Evolutionary conservation across 2,329 filamentous ascomycete species (phyloP).

Genomic region (Apiospora hydei): DNA sequence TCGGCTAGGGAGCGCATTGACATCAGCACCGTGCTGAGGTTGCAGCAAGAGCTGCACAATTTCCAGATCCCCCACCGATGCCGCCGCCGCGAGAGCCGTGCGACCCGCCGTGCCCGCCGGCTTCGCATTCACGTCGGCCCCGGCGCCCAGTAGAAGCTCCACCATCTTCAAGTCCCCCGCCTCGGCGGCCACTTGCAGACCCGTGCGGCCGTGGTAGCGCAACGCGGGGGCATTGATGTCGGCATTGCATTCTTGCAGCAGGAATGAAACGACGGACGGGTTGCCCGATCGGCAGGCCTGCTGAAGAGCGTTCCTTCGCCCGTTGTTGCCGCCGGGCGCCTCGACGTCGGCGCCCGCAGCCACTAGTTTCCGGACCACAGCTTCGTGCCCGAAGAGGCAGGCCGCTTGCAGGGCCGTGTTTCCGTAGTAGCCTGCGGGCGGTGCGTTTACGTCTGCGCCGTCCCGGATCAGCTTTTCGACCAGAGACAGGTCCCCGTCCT

Average conservation of each 20-base stretch:
- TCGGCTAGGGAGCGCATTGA: conserved; percentile 44
- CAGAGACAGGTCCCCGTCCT: conserved; percentile 39
- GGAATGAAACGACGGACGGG: conserved; percentile 32
- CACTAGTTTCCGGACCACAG: conserved; percentile 34
- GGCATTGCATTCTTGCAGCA: conserved; percentile 33
- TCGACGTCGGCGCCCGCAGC: conserved; percentile 35
- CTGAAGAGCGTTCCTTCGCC: conserved; percentile 46
- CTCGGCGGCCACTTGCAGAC: conserved; percentile 44
- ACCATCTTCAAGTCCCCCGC: conserved; percentile 39
- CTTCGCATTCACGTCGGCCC: conserved; percentile 42
- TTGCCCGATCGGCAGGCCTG: conserved; percentile 40
- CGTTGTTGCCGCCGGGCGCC: conserved; percentile 40
- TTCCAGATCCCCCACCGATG: conserved; percentile 36
- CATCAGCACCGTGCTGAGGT: conserved; percentile 38
- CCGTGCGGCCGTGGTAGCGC: conserved; percentile 44
- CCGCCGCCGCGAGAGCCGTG: conserved; percentile 48
- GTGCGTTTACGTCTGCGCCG: conserved; percentile 37
- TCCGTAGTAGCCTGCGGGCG: conserved; percentile 36
- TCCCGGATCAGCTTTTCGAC: conserved; percentile 37
- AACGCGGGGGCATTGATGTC: conserved; percentile 38
- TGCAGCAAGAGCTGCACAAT: conserved; percentile 40
- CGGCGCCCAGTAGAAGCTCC: conserved; percentile 35
- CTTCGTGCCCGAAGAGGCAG: conserved; percentile 35
- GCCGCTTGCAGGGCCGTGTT: conserved; percentile 41
- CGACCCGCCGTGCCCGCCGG: conserved; percentile 45